Conservation (phyloP, 345 rosid species). For the Diplotaxis tenuifolia region DNA sequence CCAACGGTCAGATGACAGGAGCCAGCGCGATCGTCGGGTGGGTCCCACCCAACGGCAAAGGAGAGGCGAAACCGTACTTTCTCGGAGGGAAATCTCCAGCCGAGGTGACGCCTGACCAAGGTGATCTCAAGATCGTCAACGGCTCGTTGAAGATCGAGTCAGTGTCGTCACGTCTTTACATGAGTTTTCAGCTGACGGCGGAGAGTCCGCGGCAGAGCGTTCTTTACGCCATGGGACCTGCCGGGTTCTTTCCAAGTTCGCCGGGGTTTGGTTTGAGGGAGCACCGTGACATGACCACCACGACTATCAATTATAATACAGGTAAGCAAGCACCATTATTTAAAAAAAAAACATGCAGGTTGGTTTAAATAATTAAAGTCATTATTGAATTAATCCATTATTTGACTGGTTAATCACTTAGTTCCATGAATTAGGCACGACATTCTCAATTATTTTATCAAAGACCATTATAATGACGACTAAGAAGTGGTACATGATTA, state of each 20-base stretch:
- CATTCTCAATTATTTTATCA: background rate
- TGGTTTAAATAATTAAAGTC: constrained; percentile 8
- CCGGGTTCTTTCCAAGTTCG: constrained; percentile 45
- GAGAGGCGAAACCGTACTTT: constrained; percentile 45
- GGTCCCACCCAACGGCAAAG: constrained; percentile 41
- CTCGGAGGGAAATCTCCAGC: constrained; percentile 44
- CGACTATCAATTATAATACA: constrained; percentile 54
- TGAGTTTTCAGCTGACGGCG: constrained; percentile 62
- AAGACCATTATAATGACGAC: background rate
- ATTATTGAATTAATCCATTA: constrained; percentile 16
- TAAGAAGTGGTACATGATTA: constrained; percentile 2
- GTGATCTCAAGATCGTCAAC: constrained; percentile 42
- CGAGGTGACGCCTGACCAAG: constrained; percentile 55
- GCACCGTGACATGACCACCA: constrained; percentile 52
- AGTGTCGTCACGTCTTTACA: constrained; percentile 52
- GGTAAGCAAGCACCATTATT: constrained; percentile 38
- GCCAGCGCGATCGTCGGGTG: constrained; percentile 84
- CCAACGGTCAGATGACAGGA: constrained; percentile 59
- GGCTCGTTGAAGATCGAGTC: constrained; percentile 43
- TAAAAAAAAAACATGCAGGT: too few species aligned
- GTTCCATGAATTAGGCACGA: background rate
- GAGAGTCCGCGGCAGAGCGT: constrained; percentile 43
- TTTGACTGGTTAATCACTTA: background rate
- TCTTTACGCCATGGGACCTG: constrained; percentile 63
- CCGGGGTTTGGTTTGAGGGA: constrained; percentile 43